These are phyloP conservation scores for Marvania coccoides DNA, from an alignment of 139 green algal genomes.

Conservation along the genomic window DNA sequence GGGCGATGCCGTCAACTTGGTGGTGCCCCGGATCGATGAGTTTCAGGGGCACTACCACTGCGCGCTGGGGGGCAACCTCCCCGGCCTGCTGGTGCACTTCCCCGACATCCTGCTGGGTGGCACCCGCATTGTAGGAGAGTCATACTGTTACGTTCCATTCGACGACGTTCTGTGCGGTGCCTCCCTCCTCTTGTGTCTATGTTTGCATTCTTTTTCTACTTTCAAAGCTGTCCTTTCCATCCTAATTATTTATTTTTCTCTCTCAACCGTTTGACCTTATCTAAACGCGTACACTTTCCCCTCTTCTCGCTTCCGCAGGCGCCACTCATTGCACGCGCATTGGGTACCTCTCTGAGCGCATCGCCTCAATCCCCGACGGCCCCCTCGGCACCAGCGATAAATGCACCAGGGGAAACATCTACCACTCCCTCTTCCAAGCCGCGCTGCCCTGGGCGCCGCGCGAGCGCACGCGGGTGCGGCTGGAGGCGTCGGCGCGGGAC, in stretches of 20 bases:
- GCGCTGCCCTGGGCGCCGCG: slow-evolving; percentile 16
- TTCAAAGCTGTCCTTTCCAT: too few relatives aligned
- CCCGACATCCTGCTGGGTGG: slow-evolving; percentile 63
- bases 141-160: too few relatives aligned
- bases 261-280: too few relatives aligned
- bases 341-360: background rate
- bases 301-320: background rate
- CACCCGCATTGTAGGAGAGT: background rate
- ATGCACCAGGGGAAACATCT: slow-evolving; percentile 12
- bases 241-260: too few relatives aligned
- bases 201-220: too few relatives aligned
- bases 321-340: background rate
- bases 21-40: slow-evolving; percentile 14
- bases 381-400: slow-evolving; percentile 17
- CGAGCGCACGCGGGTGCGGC: background rate
- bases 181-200: too few relatives aligned
- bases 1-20: slow-evolving; percentile 59
- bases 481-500: background rate
- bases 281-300: too few relatives aligned
- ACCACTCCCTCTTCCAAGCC: slow-evolving; percentile 16
- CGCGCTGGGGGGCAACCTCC: slow-evolving; percentile 6
- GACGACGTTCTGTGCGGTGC: too few relatives aligned
- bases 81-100: slow-evolving; percentile 59
- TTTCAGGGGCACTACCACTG: slow-evolving; percentile 14
- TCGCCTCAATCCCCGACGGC: slow-evolving; percentile 42